Conservation (phyloP, 345 rosid genomes). For the Sonneratia caseolaris region DNA sequence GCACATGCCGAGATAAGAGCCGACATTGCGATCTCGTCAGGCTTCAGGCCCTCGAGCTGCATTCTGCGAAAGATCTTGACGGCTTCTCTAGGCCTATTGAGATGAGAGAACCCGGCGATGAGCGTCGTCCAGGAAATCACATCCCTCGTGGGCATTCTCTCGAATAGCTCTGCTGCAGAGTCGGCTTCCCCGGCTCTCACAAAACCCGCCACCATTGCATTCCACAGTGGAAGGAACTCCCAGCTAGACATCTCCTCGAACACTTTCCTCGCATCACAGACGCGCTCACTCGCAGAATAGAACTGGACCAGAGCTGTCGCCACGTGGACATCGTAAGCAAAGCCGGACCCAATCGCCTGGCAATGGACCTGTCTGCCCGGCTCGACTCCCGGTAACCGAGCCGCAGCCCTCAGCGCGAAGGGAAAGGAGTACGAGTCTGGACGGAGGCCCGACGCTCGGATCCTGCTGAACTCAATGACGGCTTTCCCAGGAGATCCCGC, state of each 20-base stretch:
- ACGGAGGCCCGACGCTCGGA: constrained; percentile 31
- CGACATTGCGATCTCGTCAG: constrained; percentile 58
- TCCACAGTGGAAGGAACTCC: constrained; percentile 40
- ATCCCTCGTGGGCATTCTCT: constrained; percentile 45
- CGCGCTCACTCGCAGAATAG: constrained; percentile 25
- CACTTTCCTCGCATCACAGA: constrained; percentile 42
- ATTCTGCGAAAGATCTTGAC: constrained; percentile 41
- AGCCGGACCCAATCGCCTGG: constrained; percentile 39
- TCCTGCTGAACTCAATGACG: constrained; percentile 34
- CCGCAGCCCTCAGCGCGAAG: constrained; percentile 40
- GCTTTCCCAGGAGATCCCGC: constrained; percentile 28
- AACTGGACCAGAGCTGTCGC: constrained; percentile 46
- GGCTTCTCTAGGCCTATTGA: constrained; percentile 37
- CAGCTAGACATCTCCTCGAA: constrained; percentile 33
- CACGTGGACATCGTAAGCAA: constrained; percentile 30
- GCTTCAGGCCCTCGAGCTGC: constrained; percentile 45
- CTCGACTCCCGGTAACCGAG: constrained; percentile 22
- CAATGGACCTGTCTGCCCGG: constrained; percentile 50
- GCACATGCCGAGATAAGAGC: constrained; percentile 67
- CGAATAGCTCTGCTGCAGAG: constrained; percentile 34
- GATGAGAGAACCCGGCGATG: constrained; percentile 53
- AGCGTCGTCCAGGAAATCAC: constrained; percentile 66
- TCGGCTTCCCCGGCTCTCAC: constrained; percentile 38
- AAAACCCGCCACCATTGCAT: constrained; percentile 47
- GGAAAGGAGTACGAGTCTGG: constrained; percentile 67